Percentiles rank a stretch among this genome's conserved stretches.
Conservation (phyloP, 2,329 filamentous ascomycete genomes). For the Monilinia vaccinii-corymbosi region DNA sequence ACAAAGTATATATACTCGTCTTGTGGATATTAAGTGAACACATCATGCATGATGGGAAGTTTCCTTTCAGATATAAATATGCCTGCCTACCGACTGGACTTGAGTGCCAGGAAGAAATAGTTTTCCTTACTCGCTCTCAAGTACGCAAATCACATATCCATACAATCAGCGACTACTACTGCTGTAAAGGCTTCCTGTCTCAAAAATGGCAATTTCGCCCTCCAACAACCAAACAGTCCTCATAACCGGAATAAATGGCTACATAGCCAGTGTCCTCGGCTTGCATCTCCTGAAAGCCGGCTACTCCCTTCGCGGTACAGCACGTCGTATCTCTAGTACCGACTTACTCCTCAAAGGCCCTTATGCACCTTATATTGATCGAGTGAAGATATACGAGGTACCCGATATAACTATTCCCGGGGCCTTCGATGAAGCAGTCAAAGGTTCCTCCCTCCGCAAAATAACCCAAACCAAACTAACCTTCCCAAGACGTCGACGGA, state of each 20-base stretch:
- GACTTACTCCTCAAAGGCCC: conserved; percentile 23
- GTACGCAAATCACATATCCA: background rate
- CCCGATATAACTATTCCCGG: conserved; percentile 25
- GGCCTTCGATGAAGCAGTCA: conserved; percentile 25
- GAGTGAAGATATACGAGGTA: conserved; percentile 24
- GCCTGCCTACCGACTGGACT: background rate
- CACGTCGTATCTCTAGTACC: conserved; percentile 20
- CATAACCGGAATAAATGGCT: conserved; percentile 30
- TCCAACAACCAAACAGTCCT: conserved; percentile 26
- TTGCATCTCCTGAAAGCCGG: conserved; percentile 23
- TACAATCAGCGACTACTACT: background rate
- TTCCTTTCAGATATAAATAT: background rate
- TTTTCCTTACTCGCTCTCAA: background rate
- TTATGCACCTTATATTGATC: conserved; percentile 22
- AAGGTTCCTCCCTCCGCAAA: conserved; percentile 13
- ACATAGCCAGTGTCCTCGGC: conserved; percentile 27
- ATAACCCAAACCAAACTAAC: background rate
- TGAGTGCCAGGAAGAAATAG: background rate
- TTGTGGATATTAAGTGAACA: background rate
- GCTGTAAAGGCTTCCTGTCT: background rate
- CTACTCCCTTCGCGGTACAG: conserved; percentile 27
- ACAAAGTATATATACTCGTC: background rate
- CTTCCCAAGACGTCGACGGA: conserved; percentile 21
- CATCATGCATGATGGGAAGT: background rate
- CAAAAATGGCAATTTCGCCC: conserved; percentile 19